phyloP scores from a whole-genome alignment of 805 yeast species.

The Isabelozyma heimii region DNA sequence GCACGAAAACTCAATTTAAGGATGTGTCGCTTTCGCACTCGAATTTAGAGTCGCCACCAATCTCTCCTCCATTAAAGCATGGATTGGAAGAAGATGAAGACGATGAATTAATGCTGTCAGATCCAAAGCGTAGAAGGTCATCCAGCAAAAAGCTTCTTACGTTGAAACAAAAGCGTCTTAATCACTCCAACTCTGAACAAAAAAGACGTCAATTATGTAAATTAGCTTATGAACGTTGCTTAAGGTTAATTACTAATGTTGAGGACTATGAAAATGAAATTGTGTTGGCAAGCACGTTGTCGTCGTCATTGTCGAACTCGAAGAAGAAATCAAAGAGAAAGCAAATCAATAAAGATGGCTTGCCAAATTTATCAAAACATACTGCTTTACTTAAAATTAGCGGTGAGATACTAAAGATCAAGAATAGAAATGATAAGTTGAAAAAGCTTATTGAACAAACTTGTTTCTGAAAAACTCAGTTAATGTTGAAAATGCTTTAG shows the following conservation, averaged over 20 bases:
- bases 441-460: slow-evolving; percentile 13
- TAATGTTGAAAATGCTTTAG: neutral
- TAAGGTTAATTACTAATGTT: slow-evolving; percentile 36
- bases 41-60: slow-evolving; percentile 1
- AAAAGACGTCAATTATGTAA: slow-evolving; percentile 43
- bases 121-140: slow-evolving; percentile 24
- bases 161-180: slow-evolving; percentile 38
- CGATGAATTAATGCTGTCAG: slow-evolving; percentile 2
- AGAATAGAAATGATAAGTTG: slow-evolving; percentile 30
- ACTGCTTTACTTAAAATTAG: slow-evolving; percentile 40
- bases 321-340: slow-evolving; percentile 36
- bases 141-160: slow-evolving; percentile 34
- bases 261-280: slow-evolving; percentile 35
- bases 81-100: slow-evolving; percentile 11
- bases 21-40: neutral
- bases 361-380: slow-evolving; percentile 44
- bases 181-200: slow-evolving; percentile 43
- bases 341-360: slow-evolving; percentile 41
- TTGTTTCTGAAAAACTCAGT: neutral
- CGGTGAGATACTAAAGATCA: slow-evolving; percentile 34
- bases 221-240: slow-evolving; percentile 43
- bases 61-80: slow-evolving; percentile 1
- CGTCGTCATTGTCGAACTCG: slow-evolving; percentile 31
- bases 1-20: neutral
- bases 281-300: slow-evolving; percentile 18